Percentiles rank a stretch among this genome's conserved stretches.
phyloP scores from a whole-genome alignment of 352 stramenopile genomes.

The Phytophthora sp. region DNA sequence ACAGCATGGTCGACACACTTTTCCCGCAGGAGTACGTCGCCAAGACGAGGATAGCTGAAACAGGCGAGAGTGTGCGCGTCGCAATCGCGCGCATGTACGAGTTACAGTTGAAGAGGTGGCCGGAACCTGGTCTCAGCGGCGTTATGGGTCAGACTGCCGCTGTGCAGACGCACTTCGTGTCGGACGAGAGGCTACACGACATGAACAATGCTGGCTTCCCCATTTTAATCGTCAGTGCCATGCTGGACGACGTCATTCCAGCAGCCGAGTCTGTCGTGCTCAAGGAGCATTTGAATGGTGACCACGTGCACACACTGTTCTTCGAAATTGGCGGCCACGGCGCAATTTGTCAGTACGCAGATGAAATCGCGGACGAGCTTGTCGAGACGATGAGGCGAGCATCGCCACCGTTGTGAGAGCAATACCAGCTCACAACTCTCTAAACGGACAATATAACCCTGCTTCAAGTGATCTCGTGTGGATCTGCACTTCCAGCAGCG shows the following conservation, averaged over 20 bases:
- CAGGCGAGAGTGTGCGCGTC: conserved; percentile 32
- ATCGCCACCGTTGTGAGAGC: conserved; percentile 19
- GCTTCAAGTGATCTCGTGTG: conserved; percentile 28
- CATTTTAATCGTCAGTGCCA: conserved; percentile 55
- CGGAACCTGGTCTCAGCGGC: conserved; percentile 28
- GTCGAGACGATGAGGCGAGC: conserved; percentile 39
- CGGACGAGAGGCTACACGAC: conserved; percentile 47
- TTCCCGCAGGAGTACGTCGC: conserved; percentile 42
- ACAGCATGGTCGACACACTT: conserved; percentile 45
- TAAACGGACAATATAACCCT: conserved; percentile 6
- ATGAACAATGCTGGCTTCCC: conserved; percentile 53
- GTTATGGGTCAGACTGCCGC: conserved; percentile 45
- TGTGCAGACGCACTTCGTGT: conserved; percentile 55
- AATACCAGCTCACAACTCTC: conserved; percentile 11
- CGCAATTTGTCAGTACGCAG: conserved; percentile 53
- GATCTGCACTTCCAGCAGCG: too few relatives aligned
- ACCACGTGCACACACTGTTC: conserved; percentile 54
- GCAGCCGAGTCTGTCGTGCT: conserved; percentile 44
- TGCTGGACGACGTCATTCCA: conserved; percentile 57
- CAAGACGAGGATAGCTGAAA: conserved; percentile 44
- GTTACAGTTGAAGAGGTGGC: conserved; percentile 32
- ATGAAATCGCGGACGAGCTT: conserved; percentile 44
- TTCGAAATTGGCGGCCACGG: conserved; percentile 55
- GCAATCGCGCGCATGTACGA: conserved; percentile 40
- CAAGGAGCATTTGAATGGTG: conserved; percentile 38